A percentile compares a stretch with the other conserved stretches of the same genome.
Evolutionary conservation across 768 basidiomycete species (phyloP).

Genomic region (Collybia mongolica): DNA sequence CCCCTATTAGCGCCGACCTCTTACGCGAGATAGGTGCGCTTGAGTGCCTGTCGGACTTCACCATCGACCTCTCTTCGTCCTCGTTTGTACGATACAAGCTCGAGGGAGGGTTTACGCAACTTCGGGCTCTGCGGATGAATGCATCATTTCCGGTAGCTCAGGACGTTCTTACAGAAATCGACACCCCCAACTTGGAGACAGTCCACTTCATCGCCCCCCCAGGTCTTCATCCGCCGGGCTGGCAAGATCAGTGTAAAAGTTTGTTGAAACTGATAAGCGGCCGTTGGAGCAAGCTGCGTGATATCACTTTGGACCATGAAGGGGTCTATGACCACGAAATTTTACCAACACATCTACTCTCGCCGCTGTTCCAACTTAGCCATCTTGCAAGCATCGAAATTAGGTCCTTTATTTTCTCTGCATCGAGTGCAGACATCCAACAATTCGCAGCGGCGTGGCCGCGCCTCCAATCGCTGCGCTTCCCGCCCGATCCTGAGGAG

Average conservation of each 20-base stretch:
- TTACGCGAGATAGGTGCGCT: background rate
- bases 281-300: background rate
- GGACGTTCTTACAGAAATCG: background rate
- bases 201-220: background rate
- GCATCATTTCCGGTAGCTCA: conserved; percentile 2
- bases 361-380: background rate
- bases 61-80: conserved; percentile 3
- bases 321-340: background rate
- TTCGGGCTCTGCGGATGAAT: conserved; percentile 1
- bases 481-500: background rate
- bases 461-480: background rate
- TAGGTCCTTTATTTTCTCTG: background rate
- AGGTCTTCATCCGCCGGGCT: background rate
- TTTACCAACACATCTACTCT: background rate
- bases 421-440: background rate
- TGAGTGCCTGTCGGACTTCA: background rate
- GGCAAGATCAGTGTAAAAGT: conserved; percentile 3
- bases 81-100: background rate
- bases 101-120: background rate
- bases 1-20: conserved; percentile 2
- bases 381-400: background rate
- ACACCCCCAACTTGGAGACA: background rate
- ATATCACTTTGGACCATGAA: conserved; percentile 5
- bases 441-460: conserved; percentile 1
- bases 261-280: background rate